Conservation (phyloP, 2,329 filamentous ascomycete species). For the Dothidotthia symphoricarpi region DNA sequence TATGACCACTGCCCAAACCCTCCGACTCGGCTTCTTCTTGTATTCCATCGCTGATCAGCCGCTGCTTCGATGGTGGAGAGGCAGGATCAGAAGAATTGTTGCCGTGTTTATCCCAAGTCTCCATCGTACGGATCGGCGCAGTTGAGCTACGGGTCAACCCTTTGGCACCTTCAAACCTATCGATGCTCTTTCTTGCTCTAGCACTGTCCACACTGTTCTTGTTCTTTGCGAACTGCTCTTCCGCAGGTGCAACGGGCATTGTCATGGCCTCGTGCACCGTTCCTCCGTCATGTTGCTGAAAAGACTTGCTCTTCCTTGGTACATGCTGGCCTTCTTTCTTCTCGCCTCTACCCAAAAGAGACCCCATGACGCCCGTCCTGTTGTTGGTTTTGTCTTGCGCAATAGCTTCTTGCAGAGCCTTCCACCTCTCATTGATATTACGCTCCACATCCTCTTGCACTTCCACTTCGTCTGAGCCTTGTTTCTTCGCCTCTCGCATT, state of each 20-base stretch:
- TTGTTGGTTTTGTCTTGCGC: slow-evolving; percentile 26
- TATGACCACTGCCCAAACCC: too few species aligned
- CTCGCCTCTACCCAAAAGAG: slow-evolving; percentile 24
- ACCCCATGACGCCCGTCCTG: slow-evolving; percentile 25
- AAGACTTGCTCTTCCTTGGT: slow-evolving; percentile 23
- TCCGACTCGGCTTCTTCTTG: too few species aligned
- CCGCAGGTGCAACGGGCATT: slow-evolving; percentile 9
- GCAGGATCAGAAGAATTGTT: too few species aligned
- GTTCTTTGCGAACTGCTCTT: slow-evolving; percentile 8
- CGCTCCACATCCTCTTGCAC: slow-evolving; percentile 35
- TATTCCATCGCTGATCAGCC: too few species aligned
- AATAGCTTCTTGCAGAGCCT: slow-evolving; percentile 23
- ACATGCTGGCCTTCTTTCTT: slow-evolving; percentile 30
- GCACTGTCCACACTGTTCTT: slow-evolving; percentile 13
- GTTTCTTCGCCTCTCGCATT: slow-evolving; percentile 9
- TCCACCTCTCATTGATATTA: slow-evolving; percentile 23
- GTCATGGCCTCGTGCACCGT: slow-evolving; percentile 11
- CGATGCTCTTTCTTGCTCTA: slow-evolving; percentile 13
- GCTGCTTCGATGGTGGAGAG: too few species aligned
- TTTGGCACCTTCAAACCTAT: slow-evolving; percentile 5
- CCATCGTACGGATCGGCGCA: slow-evolving; percentile 8
- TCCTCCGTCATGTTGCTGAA: slow-evolving; percentile 7
- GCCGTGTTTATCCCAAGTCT: too few species aligned
- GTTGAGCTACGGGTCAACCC: slow-evolving; percentile 19
- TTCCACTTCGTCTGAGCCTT: slow-evolving; percentile 6